These are phyloP conservation scores for Neurospora sublineolata DNA, from an alignment of 495 filamentous ascomycete genomes.

Conservation along the genomic window DNA sequence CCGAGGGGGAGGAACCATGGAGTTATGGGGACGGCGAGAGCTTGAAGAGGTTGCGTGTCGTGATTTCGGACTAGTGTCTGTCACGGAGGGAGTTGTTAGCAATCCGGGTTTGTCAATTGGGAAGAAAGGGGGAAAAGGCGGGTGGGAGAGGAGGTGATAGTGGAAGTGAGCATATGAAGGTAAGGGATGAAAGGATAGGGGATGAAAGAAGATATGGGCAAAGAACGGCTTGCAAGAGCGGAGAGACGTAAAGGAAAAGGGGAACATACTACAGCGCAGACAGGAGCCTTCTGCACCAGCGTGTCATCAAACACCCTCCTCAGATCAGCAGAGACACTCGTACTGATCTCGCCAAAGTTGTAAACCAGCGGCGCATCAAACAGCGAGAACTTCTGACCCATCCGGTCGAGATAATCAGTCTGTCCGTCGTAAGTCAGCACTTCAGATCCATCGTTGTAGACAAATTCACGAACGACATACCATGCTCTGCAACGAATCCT, in stretches of 20 bases:
- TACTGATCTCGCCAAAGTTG: slow-evolving; percentile 49
- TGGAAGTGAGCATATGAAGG: background rate
- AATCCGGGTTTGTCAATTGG: background rate
- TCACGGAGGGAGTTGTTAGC: background rate
- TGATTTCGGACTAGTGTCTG: slow-evolving; percentile 43
- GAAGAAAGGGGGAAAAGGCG: background rate
- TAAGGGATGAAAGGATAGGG: background rate
- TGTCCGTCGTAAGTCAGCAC: slow-evolving; percentile 1
- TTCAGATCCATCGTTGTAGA: background rate
- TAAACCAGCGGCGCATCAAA: slow-evolving; percentile 60
- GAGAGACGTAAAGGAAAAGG: background rate
- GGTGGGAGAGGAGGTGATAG: background rate
- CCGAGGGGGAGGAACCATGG: slow-evolving; percentile 48
- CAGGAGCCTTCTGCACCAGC: slow-evolving; percentile 44
- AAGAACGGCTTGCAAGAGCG: background rate
- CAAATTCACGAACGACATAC: background rate
- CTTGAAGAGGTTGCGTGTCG: slow-evolving; percentile 50
- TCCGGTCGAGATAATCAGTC: slow-evolving; percentile 42
- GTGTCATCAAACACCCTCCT: slow-evolving; percentile 49
- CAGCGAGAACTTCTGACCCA: slow-evolving; percentile 45
- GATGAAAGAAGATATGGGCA: slow-evolving; percentile 3
- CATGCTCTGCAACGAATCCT: slow-evolving; percentile 42
- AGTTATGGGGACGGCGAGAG: slow-evolving; percentile 43
- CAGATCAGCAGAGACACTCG: slow-evolving; percentile 42
- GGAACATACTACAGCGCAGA: slow-evolving; percentile 47